Evolutionary conservation across 371 early-diverging fungal species (phyloP), one percentile per base, ranked within the genome.

Genomic region (Apophysomyces sp.): DNA sequence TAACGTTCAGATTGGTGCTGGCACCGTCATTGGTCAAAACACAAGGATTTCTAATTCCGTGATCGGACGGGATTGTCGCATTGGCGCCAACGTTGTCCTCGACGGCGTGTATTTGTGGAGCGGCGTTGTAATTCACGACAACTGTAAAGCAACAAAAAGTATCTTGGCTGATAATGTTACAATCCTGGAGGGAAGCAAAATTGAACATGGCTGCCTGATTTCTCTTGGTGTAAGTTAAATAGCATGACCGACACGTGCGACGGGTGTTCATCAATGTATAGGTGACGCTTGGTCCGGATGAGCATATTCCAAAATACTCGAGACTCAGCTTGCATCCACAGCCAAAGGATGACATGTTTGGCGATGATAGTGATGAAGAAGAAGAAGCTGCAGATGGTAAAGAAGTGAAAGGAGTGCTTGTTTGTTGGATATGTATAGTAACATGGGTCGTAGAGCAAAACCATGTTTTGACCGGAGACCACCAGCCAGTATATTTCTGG

Each of bases 51-150:
- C 78, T 0, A 81, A 93, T 68, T 89, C 93, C 16, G 87, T 93
- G 15, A 88, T 97, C 72, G 98, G 98, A 28, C 77, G 86, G 34
- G 84, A 87, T 58, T 95, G 96, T 77, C 68, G 62, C 16, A 93
- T 98, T 68, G 86, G 86, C 1, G 83, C 83, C 31, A 85, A 89
- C 65, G 90, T 92, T n/a, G 71, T 76, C 26, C 81, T 97, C 27
- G 82, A 92, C 21, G 90, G 87, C 30, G 89, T 92, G 4, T 95
- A 93, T 62, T 72, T 97, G 41, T 96, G 94, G 91, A 92, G 94
- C 67, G 80, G 82, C 62, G 86, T 86, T 7, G 74, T 67, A 4
- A 87, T 97, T 54, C 87, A 73, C 31, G 80, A 87, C 65, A 84
- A 88, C 62, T 88, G 89, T 63, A 65, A 57, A 5, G 77, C 96